Conservation (phyloP, 2,329 filamentous ascomycete species). For the Fusarium succisae region DNA sequence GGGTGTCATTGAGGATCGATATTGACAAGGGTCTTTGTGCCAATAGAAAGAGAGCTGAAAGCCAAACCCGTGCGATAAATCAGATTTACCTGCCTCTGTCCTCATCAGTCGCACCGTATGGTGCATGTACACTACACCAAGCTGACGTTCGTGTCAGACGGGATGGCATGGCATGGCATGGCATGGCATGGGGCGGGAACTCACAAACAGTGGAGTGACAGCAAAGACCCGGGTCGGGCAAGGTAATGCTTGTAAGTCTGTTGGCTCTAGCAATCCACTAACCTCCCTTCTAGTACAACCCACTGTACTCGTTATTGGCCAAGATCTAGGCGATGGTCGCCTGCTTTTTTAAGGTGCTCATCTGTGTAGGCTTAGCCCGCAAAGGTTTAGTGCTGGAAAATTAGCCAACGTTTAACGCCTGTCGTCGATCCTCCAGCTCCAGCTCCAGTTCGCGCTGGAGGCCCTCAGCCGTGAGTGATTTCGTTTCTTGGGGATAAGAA, state of each 20-base stretch:
- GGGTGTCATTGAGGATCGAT: slow-evolving; percentile 6
- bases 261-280: slow-evolving; percentile 10
- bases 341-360: slow-evolving; percentile 1
- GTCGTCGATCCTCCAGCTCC: neutral
- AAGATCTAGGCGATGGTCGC: neutral
- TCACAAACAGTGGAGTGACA: neutral
- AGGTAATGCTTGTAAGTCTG: slow-evolving; percentile 21
- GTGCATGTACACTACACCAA: neutral
- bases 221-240: neutral
- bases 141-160: neutral
- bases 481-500: neutral
- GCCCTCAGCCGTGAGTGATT: neutral
- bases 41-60: slow-evolving; percentile 3
- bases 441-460: neutral
- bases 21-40: neutral
- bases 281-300: neutral
- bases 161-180: neutral
- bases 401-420: neutral
- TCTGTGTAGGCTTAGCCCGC: neutral
- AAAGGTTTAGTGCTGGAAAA: neutral
- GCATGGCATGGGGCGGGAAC: neutral
- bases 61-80: neutral
- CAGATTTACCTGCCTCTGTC: neutral
- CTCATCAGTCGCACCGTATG: neutral
- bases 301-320: neutral